These are phyloP conservation scores for Leucaena leucocephala DNA, from an alignment of 306 rosid species.

Conservation along the genomic window DNA sequence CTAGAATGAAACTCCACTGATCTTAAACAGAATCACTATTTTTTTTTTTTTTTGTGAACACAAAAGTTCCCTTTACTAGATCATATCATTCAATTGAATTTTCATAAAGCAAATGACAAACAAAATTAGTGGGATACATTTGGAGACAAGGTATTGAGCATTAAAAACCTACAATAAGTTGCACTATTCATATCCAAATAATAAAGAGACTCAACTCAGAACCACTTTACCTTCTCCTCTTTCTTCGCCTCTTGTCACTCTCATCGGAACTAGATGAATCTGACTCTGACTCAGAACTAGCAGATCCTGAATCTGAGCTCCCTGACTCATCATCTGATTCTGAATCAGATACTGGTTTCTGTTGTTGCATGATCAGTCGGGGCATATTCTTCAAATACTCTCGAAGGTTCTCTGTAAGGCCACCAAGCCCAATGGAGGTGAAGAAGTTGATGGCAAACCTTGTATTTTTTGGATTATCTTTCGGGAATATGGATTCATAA, in stretches of 20 bases:
- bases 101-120: not conserved
- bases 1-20: not conserved
- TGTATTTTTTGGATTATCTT: constrained; percentile 88
- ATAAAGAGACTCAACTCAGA: not conserved
- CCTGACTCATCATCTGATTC: constrained; percentile 57
- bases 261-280: constrained; percentile 50
- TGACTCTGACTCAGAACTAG: constrained; percentile 47
- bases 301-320: constrained; percentile 54
- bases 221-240: constrained; percentile 42
- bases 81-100: not conserved
- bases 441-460: constrained; percentile 89
- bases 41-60: too few relatives aligned
- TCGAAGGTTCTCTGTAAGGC: constrained; percentile 86
- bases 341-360: constrained; percentile 62
- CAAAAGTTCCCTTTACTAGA: not conserved
- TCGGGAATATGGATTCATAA: constrained; percentile 65
- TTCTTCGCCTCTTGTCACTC: constrained; percentile 41
- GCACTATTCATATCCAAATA: not conserved
- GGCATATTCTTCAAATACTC: constrained; percentile 94
- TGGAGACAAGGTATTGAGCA: not conserved
- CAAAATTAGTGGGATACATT: not conserved
- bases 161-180: not conserved
- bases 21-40: not conserved
- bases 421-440: constrained; percentile 95
- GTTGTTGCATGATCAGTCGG: constrained; percentile 88